These are phyloP conservation scores for Candida xiaguanensis DNA, from an alignment of 805 yeast genomes.

Conservation along the genomic window DNA sequence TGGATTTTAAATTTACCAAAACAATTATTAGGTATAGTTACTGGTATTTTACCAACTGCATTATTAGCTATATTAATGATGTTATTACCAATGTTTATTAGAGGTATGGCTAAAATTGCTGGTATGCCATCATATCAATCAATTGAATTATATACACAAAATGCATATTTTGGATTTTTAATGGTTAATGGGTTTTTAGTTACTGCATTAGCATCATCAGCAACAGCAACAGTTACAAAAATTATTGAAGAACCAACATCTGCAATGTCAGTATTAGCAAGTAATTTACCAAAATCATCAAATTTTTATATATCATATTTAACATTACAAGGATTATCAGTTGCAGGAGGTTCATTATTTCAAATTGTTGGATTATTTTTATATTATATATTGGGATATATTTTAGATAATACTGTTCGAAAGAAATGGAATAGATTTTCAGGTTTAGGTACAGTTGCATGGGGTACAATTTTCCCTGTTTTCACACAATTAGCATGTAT, in stretches of 20 bases:
- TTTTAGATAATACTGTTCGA: slow-evolving; percentile 63
- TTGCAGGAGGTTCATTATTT: slow-evolving; percentile 61
- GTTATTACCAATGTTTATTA: slow-evolving; percentile 79
- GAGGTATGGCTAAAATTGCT: slow-evolving; percentile 58
- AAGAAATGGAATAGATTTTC: slow-evolving; percentile 62
- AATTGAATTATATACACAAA: slow-evolving; percentile 63
- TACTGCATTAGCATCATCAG: slow-evolving; percentile 68
- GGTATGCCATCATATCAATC: slow-evolving; percentile 57
- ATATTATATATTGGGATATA: slow-evolving; percentile 53
- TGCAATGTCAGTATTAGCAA: slow-evolving; percentile 58
- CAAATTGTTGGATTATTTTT: slow-evolving; percentile 58
- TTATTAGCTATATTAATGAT: slow-evolving; percentile 80
- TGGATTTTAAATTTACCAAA: slow-evolving; percentile 75
- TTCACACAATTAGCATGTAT: slow-evolving; percentile 71
- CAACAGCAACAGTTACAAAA: slow-evolving; percentile 61
- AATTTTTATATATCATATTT: slow-evolving; percentile 70
- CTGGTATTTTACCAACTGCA: slow-evolving; percentile 83
- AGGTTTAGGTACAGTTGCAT: slow-evolving; percentile 47
- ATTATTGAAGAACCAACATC: slow-evolving; percentile 56
- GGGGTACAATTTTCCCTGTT: slow-evolving; percentile 80
- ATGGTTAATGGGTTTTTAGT: slow-evolving; percentile 69
- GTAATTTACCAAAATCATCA: slow-evolving; percentile 68
- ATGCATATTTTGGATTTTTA: slow-evolving; percentile 65
- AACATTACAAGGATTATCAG: slow-evolving; percentile 63
- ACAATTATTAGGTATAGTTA: slow-evolving; percentile 72